Base-by-base conservation (phyloP, 2,329 filamentous ascomycete species). In the Aspergillus neoniger region DNA sequence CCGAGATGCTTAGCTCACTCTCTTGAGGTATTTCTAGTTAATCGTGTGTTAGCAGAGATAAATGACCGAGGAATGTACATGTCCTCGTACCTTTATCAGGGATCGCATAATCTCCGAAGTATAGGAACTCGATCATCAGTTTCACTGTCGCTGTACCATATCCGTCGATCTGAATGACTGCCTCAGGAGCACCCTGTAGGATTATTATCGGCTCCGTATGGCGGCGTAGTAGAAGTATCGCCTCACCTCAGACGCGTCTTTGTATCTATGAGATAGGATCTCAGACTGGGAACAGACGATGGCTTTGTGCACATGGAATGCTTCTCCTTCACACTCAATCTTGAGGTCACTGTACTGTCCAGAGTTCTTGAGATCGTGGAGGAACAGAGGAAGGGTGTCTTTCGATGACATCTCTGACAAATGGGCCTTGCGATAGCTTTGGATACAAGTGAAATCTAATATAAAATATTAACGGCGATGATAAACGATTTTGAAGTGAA, bases 81-180 rank as follows among this genome's bases (percentile, higher is more conserved):
- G 28, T 30, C 28, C 10, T 5, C 3, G 39, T 43, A 43, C 39
- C 39, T 15, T 43, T n/a, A 9, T 56, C 23, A 6, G 5, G 8
- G 6, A 21, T 25, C 9, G 43, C 32, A 21, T 58, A 58, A 5
- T 58, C 21, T 12, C 44, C 41, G 8, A 7, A 44, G 48, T 58
- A 53, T 5, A 58, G 39, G 36, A 52, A 58, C 5, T 58, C 56
- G 12, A 58, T 36, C 56, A 58, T 58, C 9, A 17, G 19, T 5
- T 47, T 43, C 9, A 58, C 48, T 8, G 48, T 47, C 15, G 9
- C 9, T 6, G 25, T 6, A 7, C 23, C 6, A 44, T 43, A 36
- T 19, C 38, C 21, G 8, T 19, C 7, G 8, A 56, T n/a, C 10
- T 47, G 14, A 15, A 58, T 17, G 10, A 30, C 28, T 30, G 28